Evolutionary conservation across 2,329 filamentous ascomycete species (phyloP), one percentile per base, ranked within the genome.

Genomic region (Scedosporium apiospermum): DNA sequence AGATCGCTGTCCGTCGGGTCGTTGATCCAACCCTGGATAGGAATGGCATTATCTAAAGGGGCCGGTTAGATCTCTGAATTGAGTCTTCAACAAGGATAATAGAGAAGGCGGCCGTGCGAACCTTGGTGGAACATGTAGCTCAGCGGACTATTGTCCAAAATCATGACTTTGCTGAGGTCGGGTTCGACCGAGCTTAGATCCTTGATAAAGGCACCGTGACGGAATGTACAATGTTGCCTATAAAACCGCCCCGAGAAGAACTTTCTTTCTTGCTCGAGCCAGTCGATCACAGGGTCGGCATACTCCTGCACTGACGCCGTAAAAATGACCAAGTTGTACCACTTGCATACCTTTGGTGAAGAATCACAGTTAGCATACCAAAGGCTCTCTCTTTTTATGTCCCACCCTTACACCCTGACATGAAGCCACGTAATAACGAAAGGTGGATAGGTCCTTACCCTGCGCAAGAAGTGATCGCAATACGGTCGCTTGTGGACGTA

Each of bases 51-150:
- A 75, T 99, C 95, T 99, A 71, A 5, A 63, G 9, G 27, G 10
- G 9, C 23, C 6, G 21, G 51, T 57, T 10, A 57, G 38, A 46
- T 58, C 10, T 57, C 7, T 16, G 4, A 27, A 5, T 16, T 16
- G 4, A 27, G 3, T 16, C 21, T 10, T n/a, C 38, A 16, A 14
- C 1, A 27, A 23, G 38, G 10, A 27, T 7, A 30, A 46, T 30
- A 34, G 23, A n/a, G 53, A 16, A 1, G 14, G 12, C 14, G 6
- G 23, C 14, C 2, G 5, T 16, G 42, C 51, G 55, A 12, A 95
- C 95, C 93, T 87, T 96, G 92, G 73, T 98, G 93, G 77, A 98
- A 98, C 77, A 97, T 90, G 77, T 98, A 99, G 78, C 93, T 97
- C 80, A 97, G 85, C 62, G 95, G 95, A 75, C 92, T 97, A 73